These are phyloP conservation scores for Uronychia binucleata DNA, from an alignment of 73 alveolate species.

Conservation along the genomic window DNA sequence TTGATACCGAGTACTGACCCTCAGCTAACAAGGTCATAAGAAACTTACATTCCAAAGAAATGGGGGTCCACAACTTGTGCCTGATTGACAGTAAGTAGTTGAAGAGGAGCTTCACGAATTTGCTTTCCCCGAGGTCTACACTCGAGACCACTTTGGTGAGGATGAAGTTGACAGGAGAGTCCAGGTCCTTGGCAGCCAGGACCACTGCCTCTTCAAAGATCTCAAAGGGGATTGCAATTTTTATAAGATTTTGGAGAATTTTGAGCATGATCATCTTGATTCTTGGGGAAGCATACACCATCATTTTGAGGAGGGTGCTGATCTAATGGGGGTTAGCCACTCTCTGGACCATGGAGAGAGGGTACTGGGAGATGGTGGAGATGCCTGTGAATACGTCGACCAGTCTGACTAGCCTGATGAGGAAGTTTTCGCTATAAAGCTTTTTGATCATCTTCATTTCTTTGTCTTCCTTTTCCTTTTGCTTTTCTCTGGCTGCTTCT, in stretches of 20 bases:
- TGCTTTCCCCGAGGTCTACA: slow-evolving; percentile 29
- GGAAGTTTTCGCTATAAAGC: slow-evolving; percentile 40
- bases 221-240: slow-evolving; percentile 52
- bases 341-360: slow-evolving; percentile 58
- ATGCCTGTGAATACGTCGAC: slow-evolving; percentile 52
- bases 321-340: slow-evolving; percentile 58
- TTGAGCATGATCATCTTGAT: slow-evolving; percentile 44
- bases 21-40: slow-evolving; percentile 5
- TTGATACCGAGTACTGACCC: slow-evolving; percentile 41
- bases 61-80: slow-evolving; percentile 51
- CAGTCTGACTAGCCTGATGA: slow-evolving; percentile 35
- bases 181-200: slow-evolving; percentile 19
- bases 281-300: slow-evolving; percentile 44
- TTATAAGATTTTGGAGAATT: slow-evolving; percentile 36
- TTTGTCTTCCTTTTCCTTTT: slow-evolving; percentile 43
- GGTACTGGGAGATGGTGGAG: slow-evolving; percentile 35
- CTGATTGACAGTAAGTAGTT: slow-evolving; percentile 56
- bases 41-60: slow-evolving; percentile 45
- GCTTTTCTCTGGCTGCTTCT: slow-evolving; percentile 31
- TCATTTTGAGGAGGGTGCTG: slow-evolving; percentile 31
- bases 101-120: slow-evolving; percentile 56
- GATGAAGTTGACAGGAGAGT: slow-evolving; percentile 34
- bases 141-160: slow-evolving; percentile 30
- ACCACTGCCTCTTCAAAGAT: slow-evolving; percentile 57
- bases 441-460: slow-evolving; percentile 32